Evolutionary conservation across 1,284 basidiomycete species (phyloP).

Genomic region (Gastroboletus turbinatus): DNA sequence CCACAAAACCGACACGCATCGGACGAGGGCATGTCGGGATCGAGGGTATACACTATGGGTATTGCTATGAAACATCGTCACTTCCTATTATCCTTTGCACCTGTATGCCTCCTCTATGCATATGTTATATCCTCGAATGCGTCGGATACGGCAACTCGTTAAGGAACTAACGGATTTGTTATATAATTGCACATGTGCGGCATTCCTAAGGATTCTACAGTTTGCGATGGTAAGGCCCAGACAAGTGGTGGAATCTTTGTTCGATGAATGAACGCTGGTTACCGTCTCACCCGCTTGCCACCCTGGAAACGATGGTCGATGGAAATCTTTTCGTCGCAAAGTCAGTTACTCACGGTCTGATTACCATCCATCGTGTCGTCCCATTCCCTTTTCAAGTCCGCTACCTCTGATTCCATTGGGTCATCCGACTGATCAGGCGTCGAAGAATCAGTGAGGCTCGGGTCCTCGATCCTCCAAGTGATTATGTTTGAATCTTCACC

Average conservation of each 20-base stretch:
- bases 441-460: not conserved
- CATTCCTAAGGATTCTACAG: not conserved
- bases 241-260: not conserved
- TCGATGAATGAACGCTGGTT: not conserved
- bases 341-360: constrained; percentile 18
- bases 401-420: constrained; percentile 14
- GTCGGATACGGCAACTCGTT: not conserved
- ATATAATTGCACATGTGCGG: not conserved
- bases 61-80: constrained; percentile 21
- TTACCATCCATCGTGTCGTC: constrained; percentile 16
- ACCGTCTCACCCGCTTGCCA: constrained; percentile 23
- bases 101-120: constrained; percentile 29
- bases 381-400: constrained; percentile 27
- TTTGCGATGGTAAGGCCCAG: not conserved
- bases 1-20: constrained; percentile 26
- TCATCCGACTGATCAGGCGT: constrained; percentile 5
- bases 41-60: constrained; percentile 31
- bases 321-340: not conserved
- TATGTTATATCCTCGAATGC: constrained; percentile 20
- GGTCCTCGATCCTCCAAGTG: constrained; percentile 42
- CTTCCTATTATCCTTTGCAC: constrained; percentile 16
- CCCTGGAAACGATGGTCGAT: constrained; percentile 10
- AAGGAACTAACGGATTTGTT: not conserved
- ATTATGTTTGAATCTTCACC: constrained; percentile 62
- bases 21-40: constrained; percentile 15